Evolutionary conservation across 495 filamentous ascomycete genomes (phyloP), one percentile per base, ranked within the genome.

Genomic region (Aspergillus avenaceus): DNA sequence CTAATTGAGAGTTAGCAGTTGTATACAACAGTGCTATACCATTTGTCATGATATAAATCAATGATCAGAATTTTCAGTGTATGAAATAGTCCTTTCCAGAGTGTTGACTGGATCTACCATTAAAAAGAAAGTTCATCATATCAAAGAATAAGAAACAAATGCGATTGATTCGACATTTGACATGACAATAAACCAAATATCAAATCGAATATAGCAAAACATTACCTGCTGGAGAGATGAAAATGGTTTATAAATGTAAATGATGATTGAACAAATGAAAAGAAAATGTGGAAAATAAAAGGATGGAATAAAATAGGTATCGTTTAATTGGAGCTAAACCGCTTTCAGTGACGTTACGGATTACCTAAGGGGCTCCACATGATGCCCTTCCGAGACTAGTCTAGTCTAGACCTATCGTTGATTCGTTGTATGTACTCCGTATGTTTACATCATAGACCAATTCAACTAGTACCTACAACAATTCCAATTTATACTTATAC

Each of bases 31-130:
- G 14, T 7, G 12, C 25, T 16, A 37, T 18, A 41, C 16, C 47
- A 22, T 36, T 38, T 9, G 34, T 8, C 7, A 18, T 38, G 16
- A 21, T 38, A 47, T 55, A 47, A 50, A 58, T 64, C 56, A 19
- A 58, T 21, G 37, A 62, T 72, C 69, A 72, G 69, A 72, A 72
- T 72, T 72, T 72, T 72, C 69, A 72, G 69, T 72, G 69, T 72
- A 71, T 72, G 36, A 55, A 67, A 66, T 63, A 63, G 63, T 72
- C 69, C 71, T 63, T 24, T 62, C 69, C 67, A 55, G 60, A 52
- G 21, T 62, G 55, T 60, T 55, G 56, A 46, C 63, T 53, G 52
- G 62, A 67, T 64, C 66, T 63, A 65, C 62, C 64, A 64, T 69
- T 65, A 45, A 58, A 59, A 62, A 62, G 55, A 63, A 57, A 43